Evolutionary conservation across 805 yeast genomes (phyloP).

Genomic region (Starmerella bombi): DNA sequence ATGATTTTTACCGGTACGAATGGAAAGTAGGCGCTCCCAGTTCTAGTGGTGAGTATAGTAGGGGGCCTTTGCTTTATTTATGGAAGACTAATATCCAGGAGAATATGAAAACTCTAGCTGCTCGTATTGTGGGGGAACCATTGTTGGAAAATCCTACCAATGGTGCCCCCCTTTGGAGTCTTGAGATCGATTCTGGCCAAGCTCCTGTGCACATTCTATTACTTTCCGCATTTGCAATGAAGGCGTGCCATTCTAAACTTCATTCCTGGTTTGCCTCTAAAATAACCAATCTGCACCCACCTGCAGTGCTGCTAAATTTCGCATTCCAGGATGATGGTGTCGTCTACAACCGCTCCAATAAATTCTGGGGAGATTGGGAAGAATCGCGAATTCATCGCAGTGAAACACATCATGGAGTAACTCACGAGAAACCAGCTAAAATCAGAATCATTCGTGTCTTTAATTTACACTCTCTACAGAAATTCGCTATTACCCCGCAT

Average conservation of each 20-base stretch:
- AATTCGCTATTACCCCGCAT: conserved; percentile 3
- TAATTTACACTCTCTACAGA: conserved; percentile 5
- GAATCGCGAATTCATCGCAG: conserved; percentile 3
- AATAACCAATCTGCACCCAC: conserved; percentile 1
- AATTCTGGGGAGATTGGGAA: conserved; percentile 20
- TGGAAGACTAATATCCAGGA: conserved; percentile 15
- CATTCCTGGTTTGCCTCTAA: conserved; percentile 11
- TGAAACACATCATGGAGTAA: neutral
- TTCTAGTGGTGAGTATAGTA: conserved; percentile 6
- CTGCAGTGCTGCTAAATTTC: conserved; percentile 13
- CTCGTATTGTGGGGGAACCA: conserved; percentile 11
- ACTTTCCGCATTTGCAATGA: conserved; percentile 22
- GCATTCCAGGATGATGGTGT: conserved; percentile 20
- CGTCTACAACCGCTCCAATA: conserved; percentile 12
- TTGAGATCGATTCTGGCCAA: conserved; percentile 21
- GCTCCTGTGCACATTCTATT: conserved; percentile 20
- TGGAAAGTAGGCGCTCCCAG: conserved; percentile 17
- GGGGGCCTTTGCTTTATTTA: conserved; percentile 12
- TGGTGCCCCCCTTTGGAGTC: conserved; percentile 16
- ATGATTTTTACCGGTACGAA: conserved; percentile 16
- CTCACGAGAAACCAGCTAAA: neutral
- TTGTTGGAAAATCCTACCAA: conserved; percentile 20
- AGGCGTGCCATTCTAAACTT: conserved; percentile 5
- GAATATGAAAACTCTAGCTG: conserved; percentile 14
- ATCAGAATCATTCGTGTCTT: conserved; percentile 8